Evolutionary conservation across 129 eudicot genomes (phyloP).

Genomic region (Gnaphalium uliginosum): DNA sequence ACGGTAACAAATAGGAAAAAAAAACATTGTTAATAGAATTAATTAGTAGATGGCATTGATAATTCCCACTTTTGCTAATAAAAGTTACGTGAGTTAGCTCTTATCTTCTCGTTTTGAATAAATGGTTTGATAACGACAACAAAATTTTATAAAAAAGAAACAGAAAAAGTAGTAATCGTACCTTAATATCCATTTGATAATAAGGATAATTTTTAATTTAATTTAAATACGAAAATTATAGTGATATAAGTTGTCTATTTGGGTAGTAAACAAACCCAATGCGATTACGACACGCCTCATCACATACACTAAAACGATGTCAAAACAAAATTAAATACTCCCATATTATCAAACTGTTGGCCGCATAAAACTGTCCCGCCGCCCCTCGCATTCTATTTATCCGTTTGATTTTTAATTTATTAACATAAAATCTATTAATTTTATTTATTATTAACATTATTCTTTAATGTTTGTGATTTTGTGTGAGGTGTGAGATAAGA

Average conservation of each 20-base stretch:
- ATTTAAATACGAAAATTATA: not conserved
- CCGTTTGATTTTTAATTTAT: not conserved
- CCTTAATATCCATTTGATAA: not conserved
- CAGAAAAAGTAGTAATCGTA: not conserved
- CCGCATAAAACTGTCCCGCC: slow-evolving; percentile 30
- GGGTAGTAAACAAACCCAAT: not conserved
- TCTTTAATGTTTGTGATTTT: too few species aligned
- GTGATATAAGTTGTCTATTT: not conserved
- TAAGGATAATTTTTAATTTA: not conserved
- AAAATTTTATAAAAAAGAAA: not conserved
- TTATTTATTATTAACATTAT: too few species aligned
- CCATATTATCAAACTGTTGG: not conserved
- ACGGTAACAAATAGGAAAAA: too few species aligned
- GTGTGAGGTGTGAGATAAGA: too few species aligned
- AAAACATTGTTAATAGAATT: too few species aligned
- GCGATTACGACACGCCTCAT: slow-evolving; percentile 28
- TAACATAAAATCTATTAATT: too few species aligned
- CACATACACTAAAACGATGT: slow-evolving; percentile 8
- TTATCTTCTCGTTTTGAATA: not conserved
- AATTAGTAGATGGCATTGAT: too few species aligned
- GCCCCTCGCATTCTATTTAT: slow-evolving; percentile 4
- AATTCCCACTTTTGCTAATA: too few species aligned
- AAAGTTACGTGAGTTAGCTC: not conserved
- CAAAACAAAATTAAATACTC: not conserved
- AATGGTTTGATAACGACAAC: slow-evolving; percentile 15